phyloP scores from a whole-genome alignment of 2,329 filamentous ascomycete species.

The Elsinoe fawcettii region DNA sequence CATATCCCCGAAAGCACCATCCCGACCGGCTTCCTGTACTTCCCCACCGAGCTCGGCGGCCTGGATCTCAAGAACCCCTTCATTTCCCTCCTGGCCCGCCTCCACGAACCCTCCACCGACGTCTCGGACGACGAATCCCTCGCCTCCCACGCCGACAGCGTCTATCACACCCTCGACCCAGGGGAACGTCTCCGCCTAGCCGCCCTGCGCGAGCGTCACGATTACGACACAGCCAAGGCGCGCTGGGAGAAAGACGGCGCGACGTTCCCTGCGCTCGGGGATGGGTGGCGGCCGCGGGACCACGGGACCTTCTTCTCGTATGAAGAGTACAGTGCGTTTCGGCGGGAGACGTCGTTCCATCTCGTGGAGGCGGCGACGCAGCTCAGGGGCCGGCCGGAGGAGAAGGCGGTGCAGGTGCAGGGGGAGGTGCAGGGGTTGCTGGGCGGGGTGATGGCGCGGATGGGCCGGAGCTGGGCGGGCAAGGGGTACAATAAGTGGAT shows the following conservation, averaged over 20 bases:
- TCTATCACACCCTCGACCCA: neutral
- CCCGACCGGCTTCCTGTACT: constrained; percentile 35
- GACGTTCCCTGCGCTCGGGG: constrained; percentile 18
- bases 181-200: constrained; percentile 3
- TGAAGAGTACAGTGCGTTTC: constrained; percentile 37
- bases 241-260: constrained; percentile 27
- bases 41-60: constrained; percentile 45
- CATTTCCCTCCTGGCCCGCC: constrained; percentile 42
- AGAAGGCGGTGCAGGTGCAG: constrained; percentile 22
- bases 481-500: constrained; percentile 43
- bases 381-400: constrained; percentile 32
- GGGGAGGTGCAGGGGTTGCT: constrained; percentile 23
- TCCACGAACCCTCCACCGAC: constrained; percentile 33
- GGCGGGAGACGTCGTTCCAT: constrained; percentile 33
- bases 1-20: neutral
- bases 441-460: constrained; percentile 14
- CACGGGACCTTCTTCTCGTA: constrained; percentile 36
- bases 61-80: constrained; percentile 46
- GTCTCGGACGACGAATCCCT: constrained; percentile 25
- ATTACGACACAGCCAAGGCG: constrained; percentile 30
- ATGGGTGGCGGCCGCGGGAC: constrained; percentile 25
- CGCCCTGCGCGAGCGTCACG: constrained; percentile 20
- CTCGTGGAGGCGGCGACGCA: constrained; percentile 30
- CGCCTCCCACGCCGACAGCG: constrained; percentile 23
- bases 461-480: constrained; percentile 21